Conservation (phyloP, 2,329 filamentous ascomycete genomes). For the Emmonsia crescens region DNA sequence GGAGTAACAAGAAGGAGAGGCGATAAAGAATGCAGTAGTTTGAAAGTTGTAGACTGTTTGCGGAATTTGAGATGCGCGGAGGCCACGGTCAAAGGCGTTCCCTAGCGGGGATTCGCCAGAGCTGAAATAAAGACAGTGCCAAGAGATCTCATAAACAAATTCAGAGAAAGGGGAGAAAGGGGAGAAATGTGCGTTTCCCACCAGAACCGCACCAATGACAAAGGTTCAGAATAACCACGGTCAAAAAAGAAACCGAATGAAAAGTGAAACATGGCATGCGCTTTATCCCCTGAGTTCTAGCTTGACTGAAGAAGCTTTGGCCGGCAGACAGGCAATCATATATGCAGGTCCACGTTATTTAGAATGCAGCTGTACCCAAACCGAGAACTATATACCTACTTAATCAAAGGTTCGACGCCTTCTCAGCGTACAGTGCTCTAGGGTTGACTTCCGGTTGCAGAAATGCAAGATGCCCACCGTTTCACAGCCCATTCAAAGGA, state of each 20-base stretch:
- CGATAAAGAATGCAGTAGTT: neutral
- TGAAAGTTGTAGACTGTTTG: neutral
- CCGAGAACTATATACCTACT: neutral
- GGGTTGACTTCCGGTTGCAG: neutral
- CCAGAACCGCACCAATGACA: neutral
- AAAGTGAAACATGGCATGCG: neutral
- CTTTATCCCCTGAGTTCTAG: neutral
- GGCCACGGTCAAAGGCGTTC: neutral
- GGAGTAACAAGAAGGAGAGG: neutral
- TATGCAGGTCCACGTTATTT: neutral
- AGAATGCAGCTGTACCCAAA: neutral
- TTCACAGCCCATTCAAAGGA: neutral
- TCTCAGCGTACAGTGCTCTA: neutral
- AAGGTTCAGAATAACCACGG: neutral
- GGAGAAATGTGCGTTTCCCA: no score
- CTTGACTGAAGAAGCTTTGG: neutral
- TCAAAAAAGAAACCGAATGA: neutral
- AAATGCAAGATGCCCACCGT: neutral
- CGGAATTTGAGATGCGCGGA: neutral
- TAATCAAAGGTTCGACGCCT: neutral
- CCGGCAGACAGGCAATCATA: neutral
- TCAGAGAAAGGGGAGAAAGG: neutral
- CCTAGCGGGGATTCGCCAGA: neutral
- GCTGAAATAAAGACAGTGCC: neutral
- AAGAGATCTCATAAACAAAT: neutral